phyloP scores from a whole-genome alignment of 768 basidiomycete genomes.

The Russula brevipes region DNA sequence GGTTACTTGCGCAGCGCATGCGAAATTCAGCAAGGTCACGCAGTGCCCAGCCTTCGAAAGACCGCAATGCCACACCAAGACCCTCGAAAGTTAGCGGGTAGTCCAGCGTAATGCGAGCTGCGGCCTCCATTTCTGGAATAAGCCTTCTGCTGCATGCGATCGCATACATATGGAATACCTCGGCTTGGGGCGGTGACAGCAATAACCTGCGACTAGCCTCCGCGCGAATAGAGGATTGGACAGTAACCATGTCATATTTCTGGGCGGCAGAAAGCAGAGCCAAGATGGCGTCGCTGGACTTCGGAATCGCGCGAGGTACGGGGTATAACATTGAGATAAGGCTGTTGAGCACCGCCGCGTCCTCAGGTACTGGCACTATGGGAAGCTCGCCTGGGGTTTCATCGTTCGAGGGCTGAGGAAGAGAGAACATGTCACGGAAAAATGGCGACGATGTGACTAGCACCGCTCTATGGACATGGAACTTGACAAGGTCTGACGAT shows the following conservation, averaged over 20 bases:
- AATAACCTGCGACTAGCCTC: background rate
- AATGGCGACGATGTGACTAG: background rate
- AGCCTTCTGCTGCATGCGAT: background rate
- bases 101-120: background rate
- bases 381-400: background rate
- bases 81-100: background rate
- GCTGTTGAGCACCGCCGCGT: conserved; percentile 3
- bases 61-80: background rate
- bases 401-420: background rate
- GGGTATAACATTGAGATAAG: conserved; percentile 6
- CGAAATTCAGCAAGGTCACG: background rate
- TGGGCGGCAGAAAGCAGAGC: conserved; percentile 3
- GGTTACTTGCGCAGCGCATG: background rate
- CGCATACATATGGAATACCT: conserved; percentile 3
- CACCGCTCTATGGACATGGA: background rate
- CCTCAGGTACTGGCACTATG: background rate
- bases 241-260: conserved; percentile 7
- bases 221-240: conserved; percentile 4
- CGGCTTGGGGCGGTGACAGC: background rate
- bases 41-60: conserved; percentile 5
- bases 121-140: background rate
- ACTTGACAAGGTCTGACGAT: background rate
- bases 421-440: conserved; percentile 1
- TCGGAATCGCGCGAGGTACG: background rate
- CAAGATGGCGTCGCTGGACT: background rate